Conservation (phyloP, 208 protist genomes). For the Trypanosoma rangeli region DNA sequence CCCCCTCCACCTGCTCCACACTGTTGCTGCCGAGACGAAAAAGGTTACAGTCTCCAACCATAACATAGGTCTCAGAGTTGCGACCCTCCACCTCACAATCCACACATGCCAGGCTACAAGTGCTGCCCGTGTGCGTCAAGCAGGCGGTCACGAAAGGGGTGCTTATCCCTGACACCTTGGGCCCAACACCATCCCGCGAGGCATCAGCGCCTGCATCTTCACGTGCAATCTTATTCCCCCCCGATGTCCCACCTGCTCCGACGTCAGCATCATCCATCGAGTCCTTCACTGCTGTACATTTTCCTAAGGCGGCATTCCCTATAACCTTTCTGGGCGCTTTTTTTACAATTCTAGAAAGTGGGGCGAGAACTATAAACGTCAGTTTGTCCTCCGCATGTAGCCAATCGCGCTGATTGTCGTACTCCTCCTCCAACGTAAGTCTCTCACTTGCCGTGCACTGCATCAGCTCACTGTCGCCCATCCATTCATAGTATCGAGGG, state of each 20-base stretch:
- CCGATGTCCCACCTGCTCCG: too few relatives aligned
- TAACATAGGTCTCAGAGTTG: slow-evolving; percentile 18
- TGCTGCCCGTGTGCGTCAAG: background rate
- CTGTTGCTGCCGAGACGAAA: slow-evolving; percentile 60
- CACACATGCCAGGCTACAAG: background rate
- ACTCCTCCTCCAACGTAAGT: slow-evolving; percentile 83
- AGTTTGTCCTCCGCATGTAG: slow-evolving; percentile 77
- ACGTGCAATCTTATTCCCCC: background rate
- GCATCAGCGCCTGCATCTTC: background rate
- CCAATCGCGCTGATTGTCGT: slow-evolving; percentile 88
- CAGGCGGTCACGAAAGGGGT: background rate
- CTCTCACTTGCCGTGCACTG: slow-evolving; percentile 84
- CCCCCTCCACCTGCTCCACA: slow-evolving; percentile 18
- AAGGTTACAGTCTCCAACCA: slow-evolving; percentile 92
- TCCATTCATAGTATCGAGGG: slow-evolving; percentile 88
- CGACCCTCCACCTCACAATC: too few relatives aligned
- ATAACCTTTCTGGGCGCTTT: background rate
- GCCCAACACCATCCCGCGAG: background rate
- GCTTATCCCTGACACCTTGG: background rate
- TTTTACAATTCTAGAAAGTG: slow-evolving; percentile 10
- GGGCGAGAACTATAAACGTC: slow-evolving; percentile 88
- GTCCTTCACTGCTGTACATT: background rate
- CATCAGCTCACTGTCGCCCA: slow-evolving; percentile 68
- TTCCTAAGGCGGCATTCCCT: background rate
- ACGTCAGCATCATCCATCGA: background rate